Evolutionary conservation across 805 yeast species (phyloP), one percentile per base, ranked within the genome.

Genomic region (Danielia reshetovae): DNA sequence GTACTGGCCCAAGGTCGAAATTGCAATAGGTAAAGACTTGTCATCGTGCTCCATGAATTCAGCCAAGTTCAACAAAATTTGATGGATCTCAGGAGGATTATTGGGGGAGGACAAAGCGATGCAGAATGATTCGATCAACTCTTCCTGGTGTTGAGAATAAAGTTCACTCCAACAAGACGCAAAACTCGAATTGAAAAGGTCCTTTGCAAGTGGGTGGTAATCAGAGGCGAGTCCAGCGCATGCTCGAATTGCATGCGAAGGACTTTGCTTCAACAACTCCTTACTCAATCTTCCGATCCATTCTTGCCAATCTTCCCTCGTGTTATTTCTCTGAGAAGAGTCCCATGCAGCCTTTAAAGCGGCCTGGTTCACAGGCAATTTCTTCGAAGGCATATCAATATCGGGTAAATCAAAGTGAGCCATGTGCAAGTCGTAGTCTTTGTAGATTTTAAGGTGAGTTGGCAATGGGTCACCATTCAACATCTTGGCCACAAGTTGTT

Each of bases 21-120:
- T 85, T 22, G 94, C 82, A 27, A 93, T 84, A 0, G 97, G 97
- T 39, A 93, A 69, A 0, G 96, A 85, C 51, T 88, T 89, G 48
- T 88, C 97, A 58, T 90, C 97, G 50, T 90, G 97, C 54, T 93
- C 99, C 93, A 93, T 83, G 52, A 85, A 93, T 57, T 93, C 99
- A 0, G 96, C 95, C 37, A 93, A 65, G 45, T 90, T 89, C 46
- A 93, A 68, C 39, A 93, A 68, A 2, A 88, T 83, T 54, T 93
- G 97, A 51, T 88, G 83, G 29, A 93, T 89, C 49, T 93, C 99
- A 0, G 98, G 97, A 0, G 97, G 95, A 44, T 86, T 87, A 47
- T 88, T 85, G 3, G 94, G 84, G 0, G 96, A 84, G 0, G 90
- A 84, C 42, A 90, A 65, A 0, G 97, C 97, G 33, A 81, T 72